A percentile compares a stretch with the other conserved stretches of the same genome.
phyloP scores from a whole-genome alignment of 2,329 filamentous ascomycete genomes.

The Scolecobasidium constrictum region DNA sequence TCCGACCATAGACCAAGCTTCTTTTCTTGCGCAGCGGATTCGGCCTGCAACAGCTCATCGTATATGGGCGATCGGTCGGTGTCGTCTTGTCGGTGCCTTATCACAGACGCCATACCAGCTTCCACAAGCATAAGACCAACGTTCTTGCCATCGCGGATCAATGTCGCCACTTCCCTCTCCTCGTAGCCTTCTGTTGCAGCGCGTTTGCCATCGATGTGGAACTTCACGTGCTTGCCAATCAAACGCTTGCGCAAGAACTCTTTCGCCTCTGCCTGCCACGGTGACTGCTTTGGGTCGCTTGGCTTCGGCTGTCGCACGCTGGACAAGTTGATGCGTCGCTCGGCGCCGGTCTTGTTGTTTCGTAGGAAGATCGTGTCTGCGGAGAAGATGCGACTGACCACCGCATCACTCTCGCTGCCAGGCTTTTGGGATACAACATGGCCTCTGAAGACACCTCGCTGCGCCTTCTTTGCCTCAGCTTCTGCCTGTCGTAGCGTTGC shows the following conservation, averaged over 20 bases:
- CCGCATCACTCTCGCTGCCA: slow-evolving; percentile 61
- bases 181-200: slow-evolving; percentile 85
- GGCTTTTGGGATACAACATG: slow-evolving; percentile 57
- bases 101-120: slow-evolving; percentile 85
- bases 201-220: slow-evolving; percentile 82
- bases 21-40: slow-evolving; percentile 71
- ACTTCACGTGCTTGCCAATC: slow-evolving; percentile 90
- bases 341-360: slow-evolving; percentile 70
- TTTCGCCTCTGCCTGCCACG: slow-evolving; percentile 88
- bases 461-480: slow-evolving; percentile 67
- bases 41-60: slow-evolving; percentile 72
- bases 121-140: slow-evolving; percentile 78
- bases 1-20: slow-evolving; percentile 92
- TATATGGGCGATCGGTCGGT: slow-evolving; percentile 90
- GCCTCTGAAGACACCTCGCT: slow-evolving; percentile 70
- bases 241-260: slow-evolving; percentile 88
- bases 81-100: slow-evolving; percentile 89
- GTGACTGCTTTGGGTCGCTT: slow-evolving; percentile 74
- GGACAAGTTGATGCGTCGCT: slow-evolving; percentile 86
- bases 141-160: slow-evolving; percentile 77
- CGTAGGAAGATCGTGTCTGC: slow-evolving; percentile 83
- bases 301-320: slow-evolving; percentile 90
- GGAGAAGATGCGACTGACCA: slow-evolving; percentile 73
- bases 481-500: slow-evolving; percentile 73
- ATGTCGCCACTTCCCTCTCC: slow-evolving; percentile 85